Evolutionary conservation across 768 basidiomycete genomes (phyloP).

Genomic region (Termitomyces sp.): DNA sequence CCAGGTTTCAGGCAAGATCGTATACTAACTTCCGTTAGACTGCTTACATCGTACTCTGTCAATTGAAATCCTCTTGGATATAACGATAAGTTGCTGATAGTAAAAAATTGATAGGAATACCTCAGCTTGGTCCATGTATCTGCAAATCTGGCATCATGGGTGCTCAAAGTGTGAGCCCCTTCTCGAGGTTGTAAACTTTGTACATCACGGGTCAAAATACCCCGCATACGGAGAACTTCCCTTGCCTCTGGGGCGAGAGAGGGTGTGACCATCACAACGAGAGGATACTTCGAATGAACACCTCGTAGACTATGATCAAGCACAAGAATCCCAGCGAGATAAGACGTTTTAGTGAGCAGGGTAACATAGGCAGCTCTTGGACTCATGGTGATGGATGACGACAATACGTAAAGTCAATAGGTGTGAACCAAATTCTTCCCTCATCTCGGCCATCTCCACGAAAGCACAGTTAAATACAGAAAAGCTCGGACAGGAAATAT

Average conservation of each 20-base stretch:
- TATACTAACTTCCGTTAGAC: background rate
- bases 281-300: conserved; percentile 62
- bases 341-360: conserved; percentile 69
- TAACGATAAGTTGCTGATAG: background rate
- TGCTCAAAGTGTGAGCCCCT: conserved; percentile 34
- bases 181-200: conserved; percentile 49
- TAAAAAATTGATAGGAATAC: conserved; percentile 18
- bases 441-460: conserved; percentile 16
- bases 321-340: conserved; percentile 60
- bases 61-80: conserved; percentile 55
- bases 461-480: background rate
- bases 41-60: conserved; percentile 57
- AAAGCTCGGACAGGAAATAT: background rate
- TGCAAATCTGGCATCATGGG: conserved; percentile 48
- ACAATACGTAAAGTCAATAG: background rate
- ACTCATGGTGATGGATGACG: conserved; percentile 21
- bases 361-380: conserved; percentile 64
- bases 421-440: background rate
- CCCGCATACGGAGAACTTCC: conserved; percentile 44
- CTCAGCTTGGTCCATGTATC: conserved; percentile 75
- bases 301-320: conserved; percentile 49
- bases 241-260: conserved; percentile 46
- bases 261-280: conserved; percentile 74
- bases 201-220: conserved; percentile 56
- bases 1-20: background rate